Conservation (phyloP, 2,329 filamentous ascomycete genomes). For the Pyrenophora teres region DNA sequence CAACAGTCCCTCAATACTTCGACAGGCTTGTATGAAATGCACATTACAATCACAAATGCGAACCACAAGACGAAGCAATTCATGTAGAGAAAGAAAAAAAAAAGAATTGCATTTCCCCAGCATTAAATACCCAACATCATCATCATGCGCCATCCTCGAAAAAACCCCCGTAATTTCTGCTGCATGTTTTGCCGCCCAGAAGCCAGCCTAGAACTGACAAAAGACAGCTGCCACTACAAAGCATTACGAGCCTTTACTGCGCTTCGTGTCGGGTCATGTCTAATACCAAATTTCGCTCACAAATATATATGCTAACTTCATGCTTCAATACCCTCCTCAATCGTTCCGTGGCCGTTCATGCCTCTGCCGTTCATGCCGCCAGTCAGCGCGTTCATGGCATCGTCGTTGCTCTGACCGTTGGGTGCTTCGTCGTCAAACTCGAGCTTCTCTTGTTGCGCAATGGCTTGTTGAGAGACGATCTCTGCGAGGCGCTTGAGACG, state of each 20-base stretch:
- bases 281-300: conserved; percentile 16
- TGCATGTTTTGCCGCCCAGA: not conserved
- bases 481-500: conserved; percentile 95
- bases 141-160: not conserved
- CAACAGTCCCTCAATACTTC: too few relatives aligned
- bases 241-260: not conserved
- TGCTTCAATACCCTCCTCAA: conserved; percentile 26
- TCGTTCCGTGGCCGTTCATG: conserved; percentile 23
- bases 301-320: conserved; percentile 15
- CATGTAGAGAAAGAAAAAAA: not conserved
- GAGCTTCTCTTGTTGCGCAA: conserved; percentile 89
- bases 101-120: conserved; percentile 9
- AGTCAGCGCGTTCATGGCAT: conserved; percentile 27
- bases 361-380: conserved; percentile 19
- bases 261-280: conserved; percentile 15
- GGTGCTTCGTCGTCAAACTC: conserved; percentile 54
- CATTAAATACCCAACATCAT: conserved; percentile 13
- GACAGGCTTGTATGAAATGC: too few relatives aligned
- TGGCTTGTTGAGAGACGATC: conserved; percentile 94
- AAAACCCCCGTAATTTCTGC: conserved; percentile 1
- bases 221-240: conserved; percentile 7
- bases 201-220: conserved; percentile 9
- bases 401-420: conserved; percentile 22
- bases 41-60: too few relatives aligned
- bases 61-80: too few relatives aligned